Evolutionary conservation across 805 yeast species (phyloP).

Genomic region (Kuraishia capsulata): DNA sequence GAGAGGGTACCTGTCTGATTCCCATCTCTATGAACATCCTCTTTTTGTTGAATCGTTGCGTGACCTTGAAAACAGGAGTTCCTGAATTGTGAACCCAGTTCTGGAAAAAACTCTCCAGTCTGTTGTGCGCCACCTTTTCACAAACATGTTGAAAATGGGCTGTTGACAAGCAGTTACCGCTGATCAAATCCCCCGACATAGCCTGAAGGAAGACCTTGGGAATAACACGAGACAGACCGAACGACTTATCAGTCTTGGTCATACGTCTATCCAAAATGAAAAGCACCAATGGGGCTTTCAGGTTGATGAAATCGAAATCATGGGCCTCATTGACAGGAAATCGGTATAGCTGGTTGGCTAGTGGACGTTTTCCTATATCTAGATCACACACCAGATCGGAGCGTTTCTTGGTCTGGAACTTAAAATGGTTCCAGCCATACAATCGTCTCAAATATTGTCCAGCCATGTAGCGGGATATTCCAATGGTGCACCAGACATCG

Average conservation of each 20-base stretch:
- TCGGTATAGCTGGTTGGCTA: constrained; percentile 60
- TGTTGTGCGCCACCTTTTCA: constrained; percentile 85
- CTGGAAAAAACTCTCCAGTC: constrained; percentile 72
- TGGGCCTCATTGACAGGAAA: constrained; percentile 50
- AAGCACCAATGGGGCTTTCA: constrained; percentile 82
- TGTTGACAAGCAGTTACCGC: constrained; percentile 67
- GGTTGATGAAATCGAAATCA: constrained; percentile 59
- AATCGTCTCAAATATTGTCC: constrained; percentile 56
- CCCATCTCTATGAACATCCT: constrained; percentile 92
- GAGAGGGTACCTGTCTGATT: constrained; percentile 79
- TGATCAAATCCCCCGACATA: constrained; percentile 86
- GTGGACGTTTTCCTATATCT: constrained; percentile 73
- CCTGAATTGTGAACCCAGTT: constrained; percentile 94
- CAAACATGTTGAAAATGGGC: constrained; percentile 87
- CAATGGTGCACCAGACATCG: constrained; percentile 86
- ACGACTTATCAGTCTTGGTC: constrained; percentile 93
- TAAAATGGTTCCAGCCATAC: constrained; percentile 79
- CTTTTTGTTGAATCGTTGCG: constrained; percentile 90
- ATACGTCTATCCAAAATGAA: constrained; percentile 81
- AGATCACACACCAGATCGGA: constrained; percentile 60
- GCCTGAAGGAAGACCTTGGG: constrained; percentile 90
- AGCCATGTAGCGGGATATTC: constrained; percentile 80
- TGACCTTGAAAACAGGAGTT: constrained; percentile 78
- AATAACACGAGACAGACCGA: constrained; percentile 84
- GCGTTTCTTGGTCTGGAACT: constrained; percentile 55